These are phyloP conservation scores for Euclidium syriacum DNA, from an alignment of 345 rosid species.

Conservation along the genomic window DNA sequence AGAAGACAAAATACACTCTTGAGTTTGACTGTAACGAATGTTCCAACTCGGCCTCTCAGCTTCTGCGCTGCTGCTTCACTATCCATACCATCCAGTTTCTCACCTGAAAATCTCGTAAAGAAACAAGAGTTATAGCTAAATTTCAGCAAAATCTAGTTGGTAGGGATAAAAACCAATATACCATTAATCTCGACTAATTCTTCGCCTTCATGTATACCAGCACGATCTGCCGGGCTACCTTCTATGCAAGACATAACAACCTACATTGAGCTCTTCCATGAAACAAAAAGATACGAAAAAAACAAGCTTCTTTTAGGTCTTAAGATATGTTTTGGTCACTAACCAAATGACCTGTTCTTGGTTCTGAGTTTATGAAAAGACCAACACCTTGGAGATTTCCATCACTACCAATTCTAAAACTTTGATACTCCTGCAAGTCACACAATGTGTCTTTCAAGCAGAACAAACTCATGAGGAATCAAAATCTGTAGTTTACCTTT, in stretches of 20 bases:
- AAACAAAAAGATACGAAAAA: background rate
- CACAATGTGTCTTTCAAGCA: background rate
- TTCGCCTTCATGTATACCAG: conserved; percentile 81
- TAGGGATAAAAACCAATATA: conserved; percentile 24
- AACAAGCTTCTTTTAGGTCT: background rate
- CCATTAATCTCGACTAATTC: conserved; percentile 88
- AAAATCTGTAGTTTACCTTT: conserved; percentile 42
- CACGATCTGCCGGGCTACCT: conserved; percentile 88
- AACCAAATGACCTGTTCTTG: conserved; percentile 81
- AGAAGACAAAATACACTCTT: conserved; percentile 38
- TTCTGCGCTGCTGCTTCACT: conserved; percentile 84
- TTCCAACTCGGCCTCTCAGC: conserved; percentile 84
- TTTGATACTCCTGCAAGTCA: conserved; percentile 71
- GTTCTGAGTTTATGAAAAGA: conserved; percentile 64
- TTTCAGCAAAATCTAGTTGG: background rate
- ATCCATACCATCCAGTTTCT: conserved; percentile 57
- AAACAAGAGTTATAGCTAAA: background rate
- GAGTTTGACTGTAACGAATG: conserved; percentile 67
- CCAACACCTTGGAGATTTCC: conserved; percentile 96
- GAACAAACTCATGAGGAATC: background rate
- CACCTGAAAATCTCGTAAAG: conserved; percentile 43
- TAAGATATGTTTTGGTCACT: conserved; percentile 29
- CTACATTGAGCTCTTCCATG: conserved; percentile 39
- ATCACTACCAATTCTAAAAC: conserved; percentile 82
- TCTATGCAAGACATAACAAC: conserved; percentile 78